phyloP scores from a whole-genome alignment of 2,329 filamentous ascomycete genomes.

The Aspergillus fijiensis region DNA sequence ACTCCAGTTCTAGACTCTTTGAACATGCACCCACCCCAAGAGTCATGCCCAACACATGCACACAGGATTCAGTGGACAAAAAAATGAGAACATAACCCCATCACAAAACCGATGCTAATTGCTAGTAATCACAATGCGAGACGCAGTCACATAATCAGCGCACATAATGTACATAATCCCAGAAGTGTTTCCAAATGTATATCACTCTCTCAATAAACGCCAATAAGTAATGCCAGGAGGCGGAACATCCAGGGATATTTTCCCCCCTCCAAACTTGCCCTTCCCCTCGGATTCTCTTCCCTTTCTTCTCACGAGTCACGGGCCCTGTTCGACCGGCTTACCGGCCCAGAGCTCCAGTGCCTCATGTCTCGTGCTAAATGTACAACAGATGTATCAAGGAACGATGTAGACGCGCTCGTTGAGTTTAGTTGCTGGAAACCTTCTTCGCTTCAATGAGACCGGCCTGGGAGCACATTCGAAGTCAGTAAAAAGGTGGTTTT shows the following conservation, averaged over 20 bases:
- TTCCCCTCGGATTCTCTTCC: not conserved
- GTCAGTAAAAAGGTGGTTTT: not conserved
- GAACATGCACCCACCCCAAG: not conserved
- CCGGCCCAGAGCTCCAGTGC: not conserved
- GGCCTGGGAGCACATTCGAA: not conserved
- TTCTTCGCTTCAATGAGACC: slow-evolving; percentile 1
- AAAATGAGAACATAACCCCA: not conserved
- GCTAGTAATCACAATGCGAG: slow-evolving; percentile 10
- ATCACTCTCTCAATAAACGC: slow-evolving; percentile 21
- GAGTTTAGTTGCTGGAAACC: not conserved
- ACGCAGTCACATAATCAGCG: slow-evolving; percentile 15
- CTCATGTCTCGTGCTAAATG: not conserved
- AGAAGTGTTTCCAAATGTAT: slow-evolving; percentile 17
- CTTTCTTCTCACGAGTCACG: not conserved
- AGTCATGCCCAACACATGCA: not conserved
- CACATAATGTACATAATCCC: slow-evolving; percentile 21
- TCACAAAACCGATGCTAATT: not conserved
- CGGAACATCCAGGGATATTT: slow-evolving; percentile 8
- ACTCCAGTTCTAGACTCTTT: not conserved
- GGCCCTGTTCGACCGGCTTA: not conserved
- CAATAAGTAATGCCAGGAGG: slow-evolving; percentile 24
- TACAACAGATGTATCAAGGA: not conserved
- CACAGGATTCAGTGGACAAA: not conserved
- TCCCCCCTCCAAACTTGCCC: not conserved
- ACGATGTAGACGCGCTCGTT: not conserved